These are phyloP conservation scores for Mycena olivaceomarginata DNA, from an alignment of 768 basidiomycete genomes.

Conservation along the genomic window DNA sequence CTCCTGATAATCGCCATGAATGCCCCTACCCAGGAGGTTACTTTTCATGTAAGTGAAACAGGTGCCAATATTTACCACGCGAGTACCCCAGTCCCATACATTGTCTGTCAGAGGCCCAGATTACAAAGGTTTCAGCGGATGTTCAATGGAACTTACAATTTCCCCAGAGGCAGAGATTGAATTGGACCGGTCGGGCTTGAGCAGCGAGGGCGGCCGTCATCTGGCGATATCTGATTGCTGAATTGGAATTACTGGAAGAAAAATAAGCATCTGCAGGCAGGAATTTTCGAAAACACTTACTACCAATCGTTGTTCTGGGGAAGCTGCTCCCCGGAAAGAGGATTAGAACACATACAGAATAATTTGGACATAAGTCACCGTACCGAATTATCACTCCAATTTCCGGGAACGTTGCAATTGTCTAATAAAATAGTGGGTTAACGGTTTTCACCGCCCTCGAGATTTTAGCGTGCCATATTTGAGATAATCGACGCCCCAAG, in stretches of 20 bases:
- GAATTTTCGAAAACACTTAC: constrained; percentile 54
- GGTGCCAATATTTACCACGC: constrained; percentile 59
- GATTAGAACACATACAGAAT: constrained; percentile 33
- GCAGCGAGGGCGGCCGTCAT: constrained; percentile 72
- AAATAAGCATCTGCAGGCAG: not conserved
- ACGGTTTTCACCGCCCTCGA: not conserved
- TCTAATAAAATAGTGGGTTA: constrained; percentile 53
- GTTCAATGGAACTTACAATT: constrained; percentile 22
- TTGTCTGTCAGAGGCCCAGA: constrained; percentile 52
- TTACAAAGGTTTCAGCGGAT: not conserved
- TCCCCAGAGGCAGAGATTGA: constrained; percentile 75
- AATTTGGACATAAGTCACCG: not conserved
- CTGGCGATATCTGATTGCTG: constrained; percentile 73
- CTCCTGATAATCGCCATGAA: constrained; percentile 73
- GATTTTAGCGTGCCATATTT: constrained; percentile 67
- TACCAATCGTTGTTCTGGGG: constrained; percentile 68
- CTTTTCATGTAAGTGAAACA: not conserved
- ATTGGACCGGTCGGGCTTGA: constrained; percentile 68
- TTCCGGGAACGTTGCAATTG: constrained; percentile 72
- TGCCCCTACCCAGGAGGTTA: constrained; percentile 60
- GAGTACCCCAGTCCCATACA: constrained; percentile 77
- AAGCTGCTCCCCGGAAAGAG: constrained; percentile 41
- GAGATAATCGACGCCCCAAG: constrained; percentile 75
- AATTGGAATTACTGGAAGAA: constrained; percentile 69
- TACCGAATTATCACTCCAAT: constrained; percentile 65